Conservation (phyloP, 352 stramenopile genomes). For the Phytophthora pini region DNA sequence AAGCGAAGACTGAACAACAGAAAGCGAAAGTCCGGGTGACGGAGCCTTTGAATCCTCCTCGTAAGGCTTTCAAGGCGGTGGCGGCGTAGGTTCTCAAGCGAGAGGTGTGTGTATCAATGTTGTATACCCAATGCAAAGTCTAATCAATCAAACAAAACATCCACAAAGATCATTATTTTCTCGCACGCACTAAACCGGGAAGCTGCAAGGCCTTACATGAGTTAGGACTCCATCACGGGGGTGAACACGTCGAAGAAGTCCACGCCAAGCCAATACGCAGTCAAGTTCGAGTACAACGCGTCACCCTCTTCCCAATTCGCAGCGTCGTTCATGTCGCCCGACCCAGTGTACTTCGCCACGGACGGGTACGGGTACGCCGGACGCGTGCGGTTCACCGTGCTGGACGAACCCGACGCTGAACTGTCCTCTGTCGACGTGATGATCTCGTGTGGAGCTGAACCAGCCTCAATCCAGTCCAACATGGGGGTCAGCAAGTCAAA, state of each 20-base stretch:
- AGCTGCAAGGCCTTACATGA: too few species aligned
- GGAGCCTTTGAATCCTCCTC: slow-evolving; percentile 58
- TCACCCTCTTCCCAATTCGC: slow-evolving; percentile 30
- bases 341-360: slow-evolving; percentile 35
- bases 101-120: too few species aligned
- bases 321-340: slow-evolving; percentile 29
- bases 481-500: slow-evolving; percentile 48
- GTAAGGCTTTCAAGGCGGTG: slow-evolving; percentile 32
- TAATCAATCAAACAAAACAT: too few species aligned
- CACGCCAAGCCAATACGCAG: slow-evolving; percentile 30
- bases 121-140: too few species aligned
- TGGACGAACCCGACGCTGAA: slow-evolving; percentile 21
- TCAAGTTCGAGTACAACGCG: slow-evolving; percentile 42
- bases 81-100: background rate
- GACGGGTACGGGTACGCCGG: slow-evolving; percentile 38
- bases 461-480: slow-evolving; percentile 46
- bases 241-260: slow-evolving; percentile 37
- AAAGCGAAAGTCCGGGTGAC: slow-evolving; percentile 25
- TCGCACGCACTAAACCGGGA: too few species aligned
- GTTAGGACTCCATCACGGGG: slow-evolving; percentile 25
- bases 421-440: slow-evolving; percentile 26
- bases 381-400: slow-evolving; percentile 21
- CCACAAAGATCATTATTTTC: too few species aligned
- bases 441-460: slow-evolving; percentile 33
- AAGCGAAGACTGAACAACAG: slow-evolving; percentile 5